Percentiles rank a stretch among this genome's conserved stretches.
Evolutionary conservation across 225 moss, liverwort and hornwort genomes (phyloP).

Genomic region (Marchantia polymorpha): DNA sequence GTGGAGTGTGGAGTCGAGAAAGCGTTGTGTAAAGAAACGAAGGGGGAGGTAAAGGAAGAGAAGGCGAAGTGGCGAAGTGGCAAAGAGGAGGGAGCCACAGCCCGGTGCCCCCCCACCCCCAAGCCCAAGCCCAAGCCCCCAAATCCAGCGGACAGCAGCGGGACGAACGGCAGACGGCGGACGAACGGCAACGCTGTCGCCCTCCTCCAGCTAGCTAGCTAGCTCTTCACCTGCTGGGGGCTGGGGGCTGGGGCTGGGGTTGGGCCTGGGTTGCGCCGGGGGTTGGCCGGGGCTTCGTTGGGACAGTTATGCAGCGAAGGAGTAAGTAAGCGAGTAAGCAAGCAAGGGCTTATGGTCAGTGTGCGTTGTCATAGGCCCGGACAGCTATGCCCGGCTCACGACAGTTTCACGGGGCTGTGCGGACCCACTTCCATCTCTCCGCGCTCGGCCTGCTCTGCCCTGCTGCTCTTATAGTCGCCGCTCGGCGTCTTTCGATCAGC

Average conservation of each 20-base stretch:
- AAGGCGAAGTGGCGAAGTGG: background rate
- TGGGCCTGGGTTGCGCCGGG: background rate
- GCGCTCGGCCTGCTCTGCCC: background rate
- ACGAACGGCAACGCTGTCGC: background rate
- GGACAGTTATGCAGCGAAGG: slow-evolving; percentile 2
- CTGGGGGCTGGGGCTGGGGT: background rate
- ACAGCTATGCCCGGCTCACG: background rate
- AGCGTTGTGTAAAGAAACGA: no score
- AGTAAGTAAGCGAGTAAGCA: background rate
- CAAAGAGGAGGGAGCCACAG: background rate
- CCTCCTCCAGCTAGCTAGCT: background rate
- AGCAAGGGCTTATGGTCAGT: background rate
- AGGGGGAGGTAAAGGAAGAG: no score
- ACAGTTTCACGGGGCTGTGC: slow-evolving; percentile 3
- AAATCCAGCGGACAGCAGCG: background rate
- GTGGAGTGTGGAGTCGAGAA: no score
- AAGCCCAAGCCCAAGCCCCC: no score
- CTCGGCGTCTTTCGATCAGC: background rate
- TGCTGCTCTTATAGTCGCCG: background rate
- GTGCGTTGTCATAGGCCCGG: background rate
- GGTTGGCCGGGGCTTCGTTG: no score
- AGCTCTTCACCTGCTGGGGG: background rate
- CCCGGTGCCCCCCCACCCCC: no score
- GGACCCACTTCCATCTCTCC: background rate
- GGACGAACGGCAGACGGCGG: no score